Conservation (phyloP, 2,329 filamentous ascomycete species). For the Knufia fluminis region DNA sequence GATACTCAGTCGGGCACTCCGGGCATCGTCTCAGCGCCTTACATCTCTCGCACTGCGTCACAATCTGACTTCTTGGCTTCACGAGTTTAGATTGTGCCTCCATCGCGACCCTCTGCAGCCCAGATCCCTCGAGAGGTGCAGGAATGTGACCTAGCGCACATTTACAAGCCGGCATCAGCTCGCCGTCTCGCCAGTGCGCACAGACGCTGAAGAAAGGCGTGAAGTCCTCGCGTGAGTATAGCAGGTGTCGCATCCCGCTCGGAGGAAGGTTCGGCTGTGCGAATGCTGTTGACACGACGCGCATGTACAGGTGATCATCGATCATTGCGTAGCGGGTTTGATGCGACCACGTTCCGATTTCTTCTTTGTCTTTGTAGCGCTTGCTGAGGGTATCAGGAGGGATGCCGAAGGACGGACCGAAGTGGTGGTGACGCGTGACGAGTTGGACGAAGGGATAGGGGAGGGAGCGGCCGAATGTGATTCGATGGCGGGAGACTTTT, state of each 20-base stretch:
- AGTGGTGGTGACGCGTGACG: slow-evolving; percentile 41
- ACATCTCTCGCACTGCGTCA: slow-evolving; percentile 46
- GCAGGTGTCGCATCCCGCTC: slow-evolving; percentile 45
- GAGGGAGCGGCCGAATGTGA: slow-evolving; percentile 47
- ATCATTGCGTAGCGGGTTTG: slow-evolving; percentile 46
- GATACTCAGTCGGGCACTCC: slow-evolving; percentile 53
- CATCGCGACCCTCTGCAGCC: slow-evolving; percentile 35
- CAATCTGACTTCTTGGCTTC: slow-evolving; percentile 33
- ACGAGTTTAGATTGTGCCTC: slow-evolving; percentile 26
- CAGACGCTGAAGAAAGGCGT: slow-evolving; percentile 54
- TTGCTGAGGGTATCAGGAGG: slow-evolving; percentile 38
- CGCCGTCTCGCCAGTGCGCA: slow-evolving; percentile 53
- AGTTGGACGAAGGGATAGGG: slow-evolving; percentile 53
- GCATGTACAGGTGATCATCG: slow-evolving; percentile 47
- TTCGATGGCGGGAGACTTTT: slow-evolving; percentile 42
- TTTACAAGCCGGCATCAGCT: slow-evolving; percentile 52
- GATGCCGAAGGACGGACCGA: slow-evolving; percentile 41
- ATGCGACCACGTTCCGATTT: slow-evolving; percentile 42
- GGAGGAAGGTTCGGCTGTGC: slow-evolving; percentile 44
- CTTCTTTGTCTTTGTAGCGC: slow-evolving; percentile 43
- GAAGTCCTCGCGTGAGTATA: slow-evolving; percentile 50
- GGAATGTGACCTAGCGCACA: slow-evolving; percentile 53
- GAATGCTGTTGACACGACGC: slow-evolving; percentile 47
- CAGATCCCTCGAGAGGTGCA: slow-evolving; percentile 31
- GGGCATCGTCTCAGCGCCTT: slow-evolving; percentile 52